phyloP scores from a whole-genome alignment of 2,329 filamentous ascomycete species.

The Leptoxyphium fumago region DNA sequence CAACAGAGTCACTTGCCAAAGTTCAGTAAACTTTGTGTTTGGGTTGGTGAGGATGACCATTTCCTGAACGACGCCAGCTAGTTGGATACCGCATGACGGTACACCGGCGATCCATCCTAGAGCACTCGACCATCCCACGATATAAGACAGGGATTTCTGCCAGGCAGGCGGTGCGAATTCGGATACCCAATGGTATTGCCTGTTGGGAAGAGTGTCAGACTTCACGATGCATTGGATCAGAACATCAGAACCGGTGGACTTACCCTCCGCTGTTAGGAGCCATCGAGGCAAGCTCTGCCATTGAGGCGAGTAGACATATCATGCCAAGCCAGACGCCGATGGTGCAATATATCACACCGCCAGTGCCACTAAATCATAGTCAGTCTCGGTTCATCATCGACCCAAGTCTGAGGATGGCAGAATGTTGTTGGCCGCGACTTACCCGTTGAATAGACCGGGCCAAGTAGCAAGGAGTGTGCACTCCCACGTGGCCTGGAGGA shows the following conservation, averaged over 20 bases:
- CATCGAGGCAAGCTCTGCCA: background rate
- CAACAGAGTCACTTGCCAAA: constrained; percentile 19
- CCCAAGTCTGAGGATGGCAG: background rate
- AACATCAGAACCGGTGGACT: background rate
- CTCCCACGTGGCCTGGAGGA: constrained; percentile 42
- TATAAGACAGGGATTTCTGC: constrained; percentile 13
- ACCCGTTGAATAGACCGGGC: constrained; percentile 16
- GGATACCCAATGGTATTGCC: constrained; percentile 14
- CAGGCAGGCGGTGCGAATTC: constrained; percentile 19
- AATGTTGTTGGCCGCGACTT: background rate
- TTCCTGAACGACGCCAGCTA: constrained; percentile 22
- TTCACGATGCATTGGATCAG: constrained; percentile 3
- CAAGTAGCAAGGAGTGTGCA: constrained; percentile 25
- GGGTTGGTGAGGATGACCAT: constrained; percentile 22
- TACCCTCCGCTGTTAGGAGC: background rate
- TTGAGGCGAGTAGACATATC: constrained; percentile 6
- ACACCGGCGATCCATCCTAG: constrained; percentile 23
- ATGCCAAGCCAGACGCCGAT: constrained; percentile 20
- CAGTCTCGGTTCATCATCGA: background rate
- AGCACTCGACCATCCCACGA: constrained; percentile 21
- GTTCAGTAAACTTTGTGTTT: constrained; percentile 9
- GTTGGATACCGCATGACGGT: constrained; percentile 20
- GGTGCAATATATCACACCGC: constrained; percentile 18
- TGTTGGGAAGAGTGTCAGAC: constrained; percentile 4
- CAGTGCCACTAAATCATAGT: constrained; percentile 8